Evolutionary conservation across 1,284 basidiomycete species (phyloP), one percentile per base, ranked within the genome.

Genomic region (Athelia sp.): DNA sequence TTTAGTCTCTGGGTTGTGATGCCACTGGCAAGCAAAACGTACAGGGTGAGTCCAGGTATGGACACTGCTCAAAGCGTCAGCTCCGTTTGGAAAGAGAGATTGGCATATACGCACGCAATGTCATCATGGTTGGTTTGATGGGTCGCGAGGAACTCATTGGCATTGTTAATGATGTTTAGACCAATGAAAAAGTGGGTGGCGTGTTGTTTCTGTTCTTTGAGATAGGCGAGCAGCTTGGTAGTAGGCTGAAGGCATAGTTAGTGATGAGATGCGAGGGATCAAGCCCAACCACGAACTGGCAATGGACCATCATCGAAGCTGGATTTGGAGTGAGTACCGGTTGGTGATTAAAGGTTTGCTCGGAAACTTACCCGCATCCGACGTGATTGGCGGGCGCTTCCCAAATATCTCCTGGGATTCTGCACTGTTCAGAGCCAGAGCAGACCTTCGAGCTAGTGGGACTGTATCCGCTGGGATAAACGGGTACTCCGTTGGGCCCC

Each of bases 241-340:
- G n/a, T 22, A 10, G 24, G 21, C 1, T 71, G 67, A 24, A 75
- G 71, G 0, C 13, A 13, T 4, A 13, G 26, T 29, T 29, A 29
- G 26, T 13, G 13, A 6, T 13, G 13, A 6, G 26, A 29, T 29
- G 13, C 26, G 26, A 6, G 4, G 26, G 6, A 4, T 29, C 4
- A 29, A 29, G 13, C 6, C 26, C 4, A 29, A 29, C 4, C 6
- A 29, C 26, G 6, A 29, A 29, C 26, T 6, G 26, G 26, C 26
- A 29, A 29, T 48, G 91, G 91, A 4, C 91, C 91, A 62, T 93
- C 91, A 61, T 93, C 91, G 61, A 91, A 90, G 48, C 79, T 73
- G 45, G 78, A 40, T 77, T 49, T 68, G 65, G 43, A 40, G 15
- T n/a, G 15, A 21, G 4, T 40, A 6, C 4, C 6, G 6, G 8